Base-by-base conservation (phyloP, 345 rosid species). In the Gynandropsis gynandra region DNA sequence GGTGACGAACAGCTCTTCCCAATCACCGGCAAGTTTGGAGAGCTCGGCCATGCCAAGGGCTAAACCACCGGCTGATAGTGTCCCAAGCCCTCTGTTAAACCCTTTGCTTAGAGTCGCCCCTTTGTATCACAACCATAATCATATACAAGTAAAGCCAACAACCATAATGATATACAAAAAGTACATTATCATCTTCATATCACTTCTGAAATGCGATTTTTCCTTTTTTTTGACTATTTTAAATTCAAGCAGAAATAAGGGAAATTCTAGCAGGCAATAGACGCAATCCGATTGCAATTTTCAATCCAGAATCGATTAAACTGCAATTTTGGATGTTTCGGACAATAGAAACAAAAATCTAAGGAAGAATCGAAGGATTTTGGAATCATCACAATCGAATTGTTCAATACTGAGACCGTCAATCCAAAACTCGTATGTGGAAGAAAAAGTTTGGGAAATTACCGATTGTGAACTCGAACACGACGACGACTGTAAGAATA, bases 101-200 rank as follows among this genome's bases (percentile, higher is more conserved):
- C 98, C 96, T 75, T 86, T 89, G 80, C 94, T 83, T 52, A 89
- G 80, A 1, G 98, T 90, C 29, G 98, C 96, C 47, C 96, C 98
- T n/a, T n/a, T 83, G 69, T 14, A 66, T 34, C 44, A 42, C 56
- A 41, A 66, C 58, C 17, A 24, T 24, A 24, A 24, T 5, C 29
- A 24, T 2, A 24, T 2, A 37, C 41, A 37, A 37, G 41, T 2
- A 37, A 37, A 13, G 3, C 41, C 15, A 37, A 37, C 3, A 37
- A 10, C 41, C 15, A 10, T 37, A 8, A 13, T n/a, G n/a, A n/a
- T n/a, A n/a, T n/a, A n/a, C n/a, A n/a, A n/a, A n/a, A n/a, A n/a
- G n/a, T n/a, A n/a, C n/a, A n/a, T n/a, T n/a, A n/a, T n/a, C n/a
- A n/a, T n/a, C n/a, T n/a, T n/a, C n/a, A n/a, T n/a, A n/a, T n/a